phyloP scores from a whole-genome alignment of 768 basidiomycete genomes.

The Agaricus sinodeliciosus region DNA sequence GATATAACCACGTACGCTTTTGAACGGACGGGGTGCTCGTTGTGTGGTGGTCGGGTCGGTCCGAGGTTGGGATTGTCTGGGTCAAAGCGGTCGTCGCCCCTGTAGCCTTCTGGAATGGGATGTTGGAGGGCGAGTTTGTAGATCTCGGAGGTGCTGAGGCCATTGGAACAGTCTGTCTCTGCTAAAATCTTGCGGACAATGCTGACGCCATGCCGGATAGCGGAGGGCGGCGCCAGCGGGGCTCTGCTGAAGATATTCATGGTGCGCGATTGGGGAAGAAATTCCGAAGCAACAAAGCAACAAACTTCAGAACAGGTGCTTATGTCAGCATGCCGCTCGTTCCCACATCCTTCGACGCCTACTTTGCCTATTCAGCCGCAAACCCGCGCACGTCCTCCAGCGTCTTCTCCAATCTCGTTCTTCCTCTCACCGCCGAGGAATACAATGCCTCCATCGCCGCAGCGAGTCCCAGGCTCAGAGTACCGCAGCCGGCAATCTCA shows the following conservation, averaged over 20 bases:
- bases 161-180: slow-evolving; percentile 13
- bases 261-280: not conserved
- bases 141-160: slow-evolving; percentile 31
- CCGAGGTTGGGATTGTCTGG: not conserved
- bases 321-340: slow-evolving; percentile 28
- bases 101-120: slow-evolving; percentile 22
- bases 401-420: slow-evolving; percentile 70
- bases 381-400: slow-evolving; percentile 70
- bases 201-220: not conserved
- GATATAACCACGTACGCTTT: slow-evolving; percentile 29
- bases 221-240: not conserved
- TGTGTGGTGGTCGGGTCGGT: slow-evolving; percentile 24
- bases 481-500: slow-evolving; percentile 28
- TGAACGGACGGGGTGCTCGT: slow-evolving; percentile 47
- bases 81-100: slow-evolving; percentile 11
- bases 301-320: not conserved
- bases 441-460: slow-evolving; percentile 37
- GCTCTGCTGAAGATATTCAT: slow-evolving; percentile 1
- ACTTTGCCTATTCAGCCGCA: slow-evolving; percentile 61
- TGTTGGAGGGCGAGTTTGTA: slow-evolving; percentile 28
- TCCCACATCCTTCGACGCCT: slow-evolving; percentile 76
- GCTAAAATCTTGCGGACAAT: slow-evolving; percentile 1
- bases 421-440: slow-evolving; percentile 65
- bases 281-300: not conserved
- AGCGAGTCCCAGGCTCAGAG: slow-evolving; percentile 21